Base-by-base conservation (phyloP, 1,284 basidiomycete genomes). In the Trichosporon coremiiforme region DNA sequence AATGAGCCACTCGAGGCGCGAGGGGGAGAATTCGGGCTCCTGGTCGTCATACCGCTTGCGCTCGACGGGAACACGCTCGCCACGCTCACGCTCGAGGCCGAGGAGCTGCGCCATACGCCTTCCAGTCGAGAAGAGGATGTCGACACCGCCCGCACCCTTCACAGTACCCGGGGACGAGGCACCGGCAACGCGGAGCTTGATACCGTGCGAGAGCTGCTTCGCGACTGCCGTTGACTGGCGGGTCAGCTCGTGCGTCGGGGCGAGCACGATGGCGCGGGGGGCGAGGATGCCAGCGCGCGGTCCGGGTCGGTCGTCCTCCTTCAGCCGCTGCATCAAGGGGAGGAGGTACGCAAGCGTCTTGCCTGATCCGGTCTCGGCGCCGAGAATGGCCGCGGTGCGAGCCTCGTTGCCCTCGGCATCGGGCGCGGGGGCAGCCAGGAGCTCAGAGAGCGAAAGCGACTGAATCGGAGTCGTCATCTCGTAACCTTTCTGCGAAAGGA, bases 301-400 rank as follows among this genome's bases (percentile, higher is more conserved):
- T 4, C 57, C 57, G 6, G 57, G 57, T n/a, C 57, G 57, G 55
- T 64, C 65, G 13, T 62, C 64, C 65, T 84, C 79, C 80, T 95
- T 95, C 75, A 95, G 85, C 69, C 87, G 85, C 74, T 94, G 91
- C 3, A 95, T 85, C 63, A 95, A 80, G 0, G 93, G 93, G 1
- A 95, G 86, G 41, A 95, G 87, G 79, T 94, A 95, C 0, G 93
- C 93, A n/a, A 94, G 87, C 3, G 91, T 93, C 84, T 95, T 95
- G 1, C 93, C 93, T 0, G 91, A 93, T 8, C 93, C 93, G 0
- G 93, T 95, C 82, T 95, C 93, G 0, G 91, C 90, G 0, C 92
- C 93, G 1, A 95, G 86, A 10, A 95, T 86, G 71, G 86, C 89
- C 1, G 75, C 31, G 4, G 57, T 62, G 29, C 31, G 29, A 6